Conservation (phyloP, 306 rosid genomes). For the Hippophae gyantsensis region DNA sequence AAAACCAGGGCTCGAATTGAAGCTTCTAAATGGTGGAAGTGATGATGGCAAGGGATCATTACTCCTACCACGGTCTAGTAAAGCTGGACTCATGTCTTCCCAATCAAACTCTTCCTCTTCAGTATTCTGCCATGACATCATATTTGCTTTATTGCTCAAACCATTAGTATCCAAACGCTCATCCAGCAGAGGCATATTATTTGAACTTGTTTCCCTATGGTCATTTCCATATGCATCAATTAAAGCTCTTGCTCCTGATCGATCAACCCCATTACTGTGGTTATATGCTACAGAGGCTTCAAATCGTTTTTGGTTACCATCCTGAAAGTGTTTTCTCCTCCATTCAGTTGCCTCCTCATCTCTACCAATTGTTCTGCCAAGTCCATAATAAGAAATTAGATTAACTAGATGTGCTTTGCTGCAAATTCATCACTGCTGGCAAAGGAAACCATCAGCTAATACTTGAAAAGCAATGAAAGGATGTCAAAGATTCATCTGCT, state of each 20-base stretch:
- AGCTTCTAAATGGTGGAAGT: slow-evolving; percentile 26
- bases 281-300: slow-evolving; percentile 33
- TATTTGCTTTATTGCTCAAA: slow-evolving; percentile 39
- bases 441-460: slow-evolving; percentile 40
- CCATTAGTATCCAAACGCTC: slow-evolving; percentile 45
- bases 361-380: slow-evolving; percentile 42
- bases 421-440: slow-evolving; percentile 46
- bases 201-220: slow-evolving; percentile 46
- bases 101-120: slow-evolving; percentile 97
- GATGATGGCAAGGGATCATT: slow-evolving; percentile 41
- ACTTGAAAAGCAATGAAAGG: slow-evolving; percentile 45
- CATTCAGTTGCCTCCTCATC: slow-evolving; percentile 54
- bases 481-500: slow-evolving; percentile 30
- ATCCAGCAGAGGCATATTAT: slow-evolving; percentile 44
- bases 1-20: slow-evolving; percentile 37
- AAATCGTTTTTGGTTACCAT: slow-evolving; percentile 42
- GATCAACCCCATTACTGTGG: slow-evolving; percentile 63
- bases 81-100: slow-evolving; percentile 79
- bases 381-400: slow-evolving; percentile 42
- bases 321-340: slow-evolving; percentile 48
- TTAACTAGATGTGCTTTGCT: slow-evolving; percentile 19
- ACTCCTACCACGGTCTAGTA: slow-evolving; percentile 49
- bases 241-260: slow-evolving; percentile 70
- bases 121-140: slow-evolving; percentile 82
- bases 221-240: slow-evolving; percentile 96